These are phyloP conservation scores for Chalciporus piperatus DNA, from an alignment of 768 basidiomycete genomes.

Conservation along the genomic window DNA sequence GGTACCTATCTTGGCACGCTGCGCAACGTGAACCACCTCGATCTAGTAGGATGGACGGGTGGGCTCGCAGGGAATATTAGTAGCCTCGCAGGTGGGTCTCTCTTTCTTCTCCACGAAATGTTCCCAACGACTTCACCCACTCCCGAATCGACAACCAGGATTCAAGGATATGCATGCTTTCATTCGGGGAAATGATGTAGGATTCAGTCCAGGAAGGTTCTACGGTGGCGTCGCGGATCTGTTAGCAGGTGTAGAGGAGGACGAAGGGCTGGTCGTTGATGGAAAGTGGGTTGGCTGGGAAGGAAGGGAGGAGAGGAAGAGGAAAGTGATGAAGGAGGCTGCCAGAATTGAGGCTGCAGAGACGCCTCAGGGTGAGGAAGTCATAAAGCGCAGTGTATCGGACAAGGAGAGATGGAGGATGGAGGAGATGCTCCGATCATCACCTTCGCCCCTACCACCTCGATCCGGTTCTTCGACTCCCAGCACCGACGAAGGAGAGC, in stretches of 20 bases:
- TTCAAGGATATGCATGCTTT: conserved; percentile 86
- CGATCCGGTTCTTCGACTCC: conserved; percentile 1
- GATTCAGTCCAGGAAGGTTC: conserved; percentile 89
- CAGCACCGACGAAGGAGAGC: conserved; percentile 1
- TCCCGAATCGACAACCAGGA: conserved; percentile 6
- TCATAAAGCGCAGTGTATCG: conserved; percentile 14
- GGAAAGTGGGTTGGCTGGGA: conserved; percentile 21
- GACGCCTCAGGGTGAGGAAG: background rate
- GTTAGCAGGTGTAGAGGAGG: conserved; percentile 75
- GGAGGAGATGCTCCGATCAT: conserved; percentile 22
- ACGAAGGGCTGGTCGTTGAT: conserved; percentile 33
- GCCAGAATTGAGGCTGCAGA: conserved; percentile 1
- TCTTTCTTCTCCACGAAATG: background rate
- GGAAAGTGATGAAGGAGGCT: background rate
- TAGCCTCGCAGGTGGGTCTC: conserved; percentile 17
- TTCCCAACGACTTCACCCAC: background rate
- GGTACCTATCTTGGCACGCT: conserved; percentile 96
- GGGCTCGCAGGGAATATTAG: conserved; percentile 28
- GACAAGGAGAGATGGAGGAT: conserved; percentile 26
- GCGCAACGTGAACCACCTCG: conserved; percentile 85
- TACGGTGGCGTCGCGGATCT: conserved; percentile 82
- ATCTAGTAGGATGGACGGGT: conserved; percentile 87
- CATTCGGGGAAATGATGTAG: conserved; percentile 84
- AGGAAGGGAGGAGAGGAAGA: conserved; percentile 17
- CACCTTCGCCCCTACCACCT: conserved; percentile 4